phyloP scores from a whole-genome alignment of 495 filamentous ascomycete species.

The Cercophora scortea region DNA sequence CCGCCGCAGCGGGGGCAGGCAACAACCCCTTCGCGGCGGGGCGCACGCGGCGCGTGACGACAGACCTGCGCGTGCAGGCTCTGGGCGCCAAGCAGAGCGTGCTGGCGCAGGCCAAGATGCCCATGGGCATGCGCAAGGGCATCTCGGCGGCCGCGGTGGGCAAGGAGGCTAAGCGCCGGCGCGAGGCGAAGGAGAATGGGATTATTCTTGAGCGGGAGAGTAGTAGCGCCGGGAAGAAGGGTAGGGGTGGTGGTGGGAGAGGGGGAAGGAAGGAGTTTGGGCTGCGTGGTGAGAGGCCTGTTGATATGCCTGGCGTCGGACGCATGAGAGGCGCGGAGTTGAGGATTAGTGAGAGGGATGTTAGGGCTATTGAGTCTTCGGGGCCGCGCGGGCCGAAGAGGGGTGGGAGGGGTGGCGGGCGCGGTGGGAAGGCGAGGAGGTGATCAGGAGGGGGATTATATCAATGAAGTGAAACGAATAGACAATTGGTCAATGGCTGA shows the following conservation, averaged over 20 bases:
- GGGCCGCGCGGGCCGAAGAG: slow-evolving; percentile 21
- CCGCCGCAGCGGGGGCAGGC: slow-evolving; percentile 13
- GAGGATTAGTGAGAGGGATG: slow-evolving; percentile 69
- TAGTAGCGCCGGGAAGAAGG: slow-evolving; percentile 25
- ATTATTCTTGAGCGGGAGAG: slow-evolving; percentile 71
- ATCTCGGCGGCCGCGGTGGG: slow-evolving; percentile 57
- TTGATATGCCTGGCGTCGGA: slow-evolving; percentile 70
- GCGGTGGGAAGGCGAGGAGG: not conserved
- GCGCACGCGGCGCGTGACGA: slow-evolving; percentile 56
- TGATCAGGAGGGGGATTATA: not conserved
- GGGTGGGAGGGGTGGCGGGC: slow-evolving; percentile 18
- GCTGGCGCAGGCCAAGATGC: slow-evolving; percentile 73
- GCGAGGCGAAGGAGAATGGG: slow-evolving; percentile 81
- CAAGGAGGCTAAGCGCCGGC: slow-evolving; percentile 62
- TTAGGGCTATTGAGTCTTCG: slow-evolving; percentile 52
- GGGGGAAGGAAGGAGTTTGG: slow-evolving; percentile 16
- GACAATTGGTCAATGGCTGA: too few species aligned
- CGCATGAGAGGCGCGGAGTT: slow-evolving; percentile 73
- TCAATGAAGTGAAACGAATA: too few species aligned
- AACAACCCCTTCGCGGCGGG: slow-evolving; percentile 26
- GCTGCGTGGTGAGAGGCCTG: slow-evolving; percentile 50
- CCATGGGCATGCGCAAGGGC: slow-evolving; percentile 68
- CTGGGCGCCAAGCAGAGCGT: slow-evolving; percentile 73
- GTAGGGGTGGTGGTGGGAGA: slow-evolving; percentile 23
- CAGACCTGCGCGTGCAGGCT: slow-evolving; percentile 71